These are phyloP conservation scores for Mycogone perniciosa DNA, from an alignment of 2,329 filamentous ascomycete species.

Conservation along the genomic window DNA sequence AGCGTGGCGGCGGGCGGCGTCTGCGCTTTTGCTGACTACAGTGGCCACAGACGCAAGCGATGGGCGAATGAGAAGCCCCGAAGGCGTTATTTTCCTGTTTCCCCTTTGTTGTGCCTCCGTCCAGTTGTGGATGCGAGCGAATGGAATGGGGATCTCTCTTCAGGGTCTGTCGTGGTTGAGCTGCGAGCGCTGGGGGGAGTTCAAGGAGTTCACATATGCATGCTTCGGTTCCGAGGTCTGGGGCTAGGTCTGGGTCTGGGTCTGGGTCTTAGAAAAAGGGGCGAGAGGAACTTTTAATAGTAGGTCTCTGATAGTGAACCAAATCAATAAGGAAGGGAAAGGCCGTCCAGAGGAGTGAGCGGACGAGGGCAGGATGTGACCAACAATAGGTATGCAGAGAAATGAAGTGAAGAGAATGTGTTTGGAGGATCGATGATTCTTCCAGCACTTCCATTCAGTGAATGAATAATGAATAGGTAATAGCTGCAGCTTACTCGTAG, in stretches of 20 bases:
- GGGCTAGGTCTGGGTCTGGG: not conserved
- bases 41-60: not conserved
- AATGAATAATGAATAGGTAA: too few species aligned
- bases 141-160: conserved; percentile 1
- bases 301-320: not conserved
- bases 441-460: too few species aligned
- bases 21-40: conserved; percentile 1
- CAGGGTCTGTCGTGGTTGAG: conserved; percentile 5
- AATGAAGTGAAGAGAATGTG: too few species aligned
- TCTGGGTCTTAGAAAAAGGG: not conserved
- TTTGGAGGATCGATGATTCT: too few species aligned
- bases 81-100: not conserved
- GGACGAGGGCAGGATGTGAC: too few species aligned
- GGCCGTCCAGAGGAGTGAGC: too few species aligned
- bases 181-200: not conserved
- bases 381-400: too few species aligned
- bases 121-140: conserved; percentile 6
- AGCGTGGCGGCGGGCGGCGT: conserved; percentile 12
- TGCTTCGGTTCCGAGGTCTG: not conserved
- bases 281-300: not conserved
- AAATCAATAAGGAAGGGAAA: too few species aligned
- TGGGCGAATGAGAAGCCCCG: not conserved
- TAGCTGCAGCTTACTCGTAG: too few species aligned
- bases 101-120: not conserved
- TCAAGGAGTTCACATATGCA: conserved; percentile 8